Base-by-base conservation (phyloP, 1,284 basidiomycete genomes). In the Marasmius tenuissimus region DNA sequence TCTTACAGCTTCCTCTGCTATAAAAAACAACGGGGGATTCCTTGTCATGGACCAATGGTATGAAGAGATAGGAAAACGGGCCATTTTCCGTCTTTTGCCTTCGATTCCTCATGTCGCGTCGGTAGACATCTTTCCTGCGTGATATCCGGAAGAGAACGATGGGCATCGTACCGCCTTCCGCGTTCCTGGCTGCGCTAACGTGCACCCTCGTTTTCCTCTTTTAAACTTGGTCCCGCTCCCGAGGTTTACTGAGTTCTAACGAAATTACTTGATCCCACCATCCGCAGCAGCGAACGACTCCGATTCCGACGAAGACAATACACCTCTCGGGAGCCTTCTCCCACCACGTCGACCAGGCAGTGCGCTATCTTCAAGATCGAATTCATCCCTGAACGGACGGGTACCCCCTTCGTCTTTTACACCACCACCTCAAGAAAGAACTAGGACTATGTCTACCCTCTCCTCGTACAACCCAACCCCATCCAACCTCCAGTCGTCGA, bases 281-380 rank as follows among this genome's bases (percentile, higher is more conserved):
- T 37, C 52, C n/a, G 35, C 34, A 37, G 20, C 27, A n/a, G n/a
- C 12, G 18, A 37, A 18, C 16, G 70, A 71, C 47, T 76, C 75
- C 22, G 76, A 76, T 14, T 54, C 52, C 4, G 75, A 78, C 11
- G 78, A 79, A 55, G 77, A 81, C 64, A 64, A 73, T 61, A 76
- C 80, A 0, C 82, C 81, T 37, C 74, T 83, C 18, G 81, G 80
- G 0, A 75, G 72, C 0, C 73, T 83, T 27, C 70, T 81, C 5
- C 72, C 73, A 3, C 80, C 80, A 4, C 76, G 75, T 60, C 70
- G 78, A 47, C 78, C 78, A 11, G 76, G 76, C 37, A 77, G 75
- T 57, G 71, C 76, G 3, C 68, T 75, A 68, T 77, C 76, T 61
- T 74, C 71, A 14, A 71, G 60, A 11, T 64, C 68, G 57, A 39